Base-by-base conservation (phyloP, 164 flowering plant species). In the Magnolia officinalis region DNA sequence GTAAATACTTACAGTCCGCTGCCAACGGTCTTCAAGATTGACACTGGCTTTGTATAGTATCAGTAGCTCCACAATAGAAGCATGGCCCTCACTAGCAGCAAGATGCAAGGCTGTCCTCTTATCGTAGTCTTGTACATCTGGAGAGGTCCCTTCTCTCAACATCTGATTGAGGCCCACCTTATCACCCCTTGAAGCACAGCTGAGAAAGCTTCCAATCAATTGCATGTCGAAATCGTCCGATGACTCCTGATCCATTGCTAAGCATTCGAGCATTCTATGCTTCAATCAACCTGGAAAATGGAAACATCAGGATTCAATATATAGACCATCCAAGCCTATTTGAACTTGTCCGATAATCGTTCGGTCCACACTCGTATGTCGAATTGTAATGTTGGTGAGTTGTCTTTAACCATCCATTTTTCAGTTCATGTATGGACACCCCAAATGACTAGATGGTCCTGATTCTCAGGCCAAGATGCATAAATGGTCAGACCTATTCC, bases 81-180 rank as follows among this genome's bases (percentile, higher is more conserved):
- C 89, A 72, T 90, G 91, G 21, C 89, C n/a, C 64, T 89, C 94
- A 50, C 90, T 85, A 0, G 94, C 94, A 9, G 91, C 93, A 20
- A 90, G 85, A 80, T 90, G 93, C 77, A 90, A 66, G 26, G 93
- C 90, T 1, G 90, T 90, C 72, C 91, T 79, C 65, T 66, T 77
- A 70, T 90, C 93, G 24, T 85, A 88, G 72, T 90, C 93, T 75
- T 87, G 89, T 26, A 85, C 87, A 77, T 90, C 77, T 14, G 88
- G 89, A 59, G 88, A 80, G n/a, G 76, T 83, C 2, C 88, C 87
- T 50, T 82, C 81, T 72, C 83, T 81, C 72, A 90, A 66, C 88
- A 90, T 87, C 80, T 82, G 85, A 71, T 88, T 87, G 21, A 90
- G 78, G 45, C 91, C 91, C 18, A 88, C 87, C 37, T 84, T 83